Percentiles rank a stretch among this genome's conserved stretches.
Conservation (phyloP, 306 rosid species). For the Lathyrus sativus region DNA sequence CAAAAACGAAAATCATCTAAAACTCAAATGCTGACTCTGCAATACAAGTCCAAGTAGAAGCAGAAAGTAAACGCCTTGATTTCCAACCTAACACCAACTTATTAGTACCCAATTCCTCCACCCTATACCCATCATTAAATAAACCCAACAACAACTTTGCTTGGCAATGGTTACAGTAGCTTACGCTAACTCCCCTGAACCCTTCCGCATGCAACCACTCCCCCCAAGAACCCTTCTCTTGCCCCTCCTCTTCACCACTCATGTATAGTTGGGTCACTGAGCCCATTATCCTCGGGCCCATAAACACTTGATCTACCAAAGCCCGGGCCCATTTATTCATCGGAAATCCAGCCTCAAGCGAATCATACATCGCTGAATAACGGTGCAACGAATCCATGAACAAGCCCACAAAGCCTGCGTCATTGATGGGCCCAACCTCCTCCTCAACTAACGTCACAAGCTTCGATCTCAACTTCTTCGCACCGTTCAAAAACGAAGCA, state of each 20-base stretch:
- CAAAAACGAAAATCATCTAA: neutral
- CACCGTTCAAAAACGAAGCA: constrained; percentile 63
- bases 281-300: constrained; percentile 67
- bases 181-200: constrained; percentile 47
- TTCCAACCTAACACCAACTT: constrained; percentile 82
- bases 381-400: constrained; percentile 77
- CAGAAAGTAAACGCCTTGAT: constrained; percentile 70
- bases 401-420: constrained; percentile 51
- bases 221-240: constrained; percentile 47
- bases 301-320: constrained; percentile 73
- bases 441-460: constrained; percentile 69
- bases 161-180: constrained; percentile 73
- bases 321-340: constrained; percentile 57
- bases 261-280: constrained; percentile 51
- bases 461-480: constrained; percentile 55
- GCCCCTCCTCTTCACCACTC: constrained; percentile 16
- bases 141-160: constrained; percentile 69
- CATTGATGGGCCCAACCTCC: constrained; percentile 41
- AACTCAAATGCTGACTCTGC: constrained; percentile 26
- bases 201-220: constrained; percentile 60
- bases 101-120: constrained; percentile 58
- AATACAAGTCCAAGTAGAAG: constrained; percentile 64
- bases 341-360: constrained; percentile 74
- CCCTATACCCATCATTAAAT: constrained; percentile 80
- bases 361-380: constrained; percentile 75